Conservation (phyloP, 331 rosid genomes). For the Acacia concinna region DNA sequence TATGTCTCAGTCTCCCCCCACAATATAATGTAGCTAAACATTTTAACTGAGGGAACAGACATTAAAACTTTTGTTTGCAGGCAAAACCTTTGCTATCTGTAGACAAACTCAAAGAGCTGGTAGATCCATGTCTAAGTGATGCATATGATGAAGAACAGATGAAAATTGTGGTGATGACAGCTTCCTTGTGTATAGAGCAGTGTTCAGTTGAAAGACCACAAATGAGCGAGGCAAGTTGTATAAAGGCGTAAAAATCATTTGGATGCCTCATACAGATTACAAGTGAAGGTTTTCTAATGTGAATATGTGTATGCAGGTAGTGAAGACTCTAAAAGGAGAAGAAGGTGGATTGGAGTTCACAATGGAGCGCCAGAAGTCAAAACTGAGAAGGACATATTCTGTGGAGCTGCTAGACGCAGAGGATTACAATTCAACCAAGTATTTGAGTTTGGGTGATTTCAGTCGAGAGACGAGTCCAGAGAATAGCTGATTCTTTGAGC, state of each 20-base stretch:
- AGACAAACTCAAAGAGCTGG: constrained; percentile 52
- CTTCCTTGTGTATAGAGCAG: constrained; percentile 81
- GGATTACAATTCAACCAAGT: constrained; percentile 79
- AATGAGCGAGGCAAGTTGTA: constrained; percentile 70
- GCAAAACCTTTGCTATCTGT: constrained; percentile 76
- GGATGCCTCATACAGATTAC: not conserved
- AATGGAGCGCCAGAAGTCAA: constrained; percentile 49
- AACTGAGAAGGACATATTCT: constrained; percentile 67
- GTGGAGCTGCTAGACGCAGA: constrained; percentile 78
- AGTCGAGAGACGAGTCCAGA: constrained; percentile 54
- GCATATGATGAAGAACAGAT: constrained; percentile 65
- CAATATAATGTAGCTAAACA: not conserved
- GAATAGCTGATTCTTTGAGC: constrained; percentile 29
- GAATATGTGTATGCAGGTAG: constrained; percentile 48
- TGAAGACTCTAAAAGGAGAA: constrained; percentile 60
- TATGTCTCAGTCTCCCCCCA: constrained; percentile 38
- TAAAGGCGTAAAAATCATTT: not conserved
- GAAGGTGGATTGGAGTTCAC: constrained; percentile 37
- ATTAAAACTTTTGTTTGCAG: constrained; percentile 44
- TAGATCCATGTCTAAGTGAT: constrained; percentile 60
- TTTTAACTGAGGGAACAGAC: not conserved
- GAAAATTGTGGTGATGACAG: constrained; percentile 49
- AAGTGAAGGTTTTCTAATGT: not conserved
- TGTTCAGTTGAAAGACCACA: constrained; percentile 72
- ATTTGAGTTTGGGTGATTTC: constrained; percentile 39